Base-by-base conservation (phyloP, 257 asterid species). In the Forsythia suspensa region DNA sequence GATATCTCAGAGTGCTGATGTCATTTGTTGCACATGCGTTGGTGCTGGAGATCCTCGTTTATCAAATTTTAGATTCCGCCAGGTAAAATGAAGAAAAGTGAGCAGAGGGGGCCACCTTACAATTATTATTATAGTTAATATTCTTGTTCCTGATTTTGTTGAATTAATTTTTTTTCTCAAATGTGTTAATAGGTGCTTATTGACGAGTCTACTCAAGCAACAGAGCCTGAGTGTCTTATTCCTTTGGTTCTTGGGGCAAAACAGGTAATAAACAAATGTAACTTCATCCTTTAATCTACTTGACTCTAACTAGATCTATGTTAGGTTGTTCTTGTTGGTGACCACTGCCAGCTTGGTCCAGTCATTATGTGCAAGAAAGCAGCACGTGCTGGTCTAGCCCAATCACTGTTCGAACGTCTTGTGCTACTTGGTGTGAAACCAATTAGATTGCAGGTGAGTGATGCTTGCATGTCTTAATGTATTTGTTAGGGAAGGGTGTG, bases 331-430 rank as follows among this genome's bases (percentile, higher is more conserved):
- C 97, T 96, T 69, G 98, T 96, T 81, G 99, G 99, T 87, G 99
- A 96, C 79, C 99, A 94, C 84, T 96, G 98, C 86, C 99, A 96
- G 87, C 99, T 96, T 88, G 99, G 99, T 89, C 99, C 99, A 80
- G 98, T 96, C 82, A 94, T 96, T 83, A 96, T 96, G 99, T 96
- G 99, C 93, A 96, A 94, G 92, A 96, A 96, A 88, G 99, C 98
- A 75, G 99, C 99, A 5, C 91, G 99, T 10, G 98, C 99, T 76
- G 99, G 99, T 71, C 88, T 94, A 20, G 99, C 98, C 41, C 99
- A 96, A 76, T 96, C 98, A 75, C 89, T 96, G 48, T 96, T 96
- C 83, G 99, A 96, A 84, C 94, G 98, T 8, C 99, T 94, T 86
- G 99, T 96, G 78, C 77, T 89, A 41, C 97, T 96, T 75, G 99